Evolutionary conservation across 768 basidiomycete genomes (phyloP).

Genomic region (Suillus hirtellus): DNA sequence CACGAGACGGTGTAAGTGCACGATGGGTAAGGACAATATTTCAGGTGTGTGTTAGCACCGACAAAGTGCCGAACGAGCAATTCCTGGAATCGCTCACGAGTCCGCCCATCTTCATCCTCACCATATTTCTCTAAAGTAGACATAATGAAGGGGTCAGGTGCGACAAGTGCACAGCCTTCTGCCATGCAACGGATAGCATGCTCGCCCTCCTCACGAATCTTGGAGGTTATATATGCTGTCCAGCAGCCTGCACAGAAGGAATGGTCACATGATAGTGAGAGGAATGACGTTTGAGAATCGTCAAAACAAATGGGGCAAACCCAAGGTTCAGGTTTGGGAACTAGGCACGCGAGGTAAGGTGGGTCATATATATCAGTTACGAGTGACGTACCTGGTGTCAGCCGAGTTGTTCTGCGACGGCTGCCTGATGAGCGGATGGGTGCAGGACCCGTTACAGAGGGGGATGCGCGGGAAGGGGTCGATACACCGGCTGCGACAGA

Average conservation of each 20-base stretch:
- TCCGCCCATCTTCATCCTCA: slow-evolving; percentile 44
- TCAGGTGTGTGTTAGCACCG: slow-evolving; percentile 73
- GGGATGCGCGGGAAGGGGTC: slow-evolving; percentile 28
- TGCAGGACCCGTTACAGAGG: slow-evolving; percentile 27
- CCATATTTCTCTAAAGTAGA: slow-evolving; percentile 43
- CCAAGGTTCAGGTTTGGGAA: slow-evolving; percentile 52
- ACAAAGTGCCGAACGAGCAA: slow-evolving; percentile 91
- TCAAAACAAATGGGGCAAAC: slow-evolving; percentile 95
- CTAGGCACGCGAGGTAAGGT: slow-evolving; percentile 15
- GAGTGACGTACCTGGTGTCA: slow-evolving; percentile 24
- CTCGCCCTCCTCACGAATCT: slow-evolving; percentile 83
- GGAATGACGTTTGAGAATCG: slow-evolving; percentile 66
- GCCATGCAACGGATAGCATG: slow-evolving; percentile 77
- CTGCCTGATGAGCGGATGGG: slow-evolving; percentile 35
- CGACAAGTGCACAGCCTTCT: slow-evolving; percentile 67
- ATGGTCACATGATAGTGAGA: slow-evolving; percentile 82
- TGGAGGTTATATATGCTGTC: slow-evolving; percentile 74
- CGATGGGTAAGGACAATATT: slow-evolving; percentile 94
- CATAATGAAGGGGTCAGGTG: slow-evolving; percentile 62
- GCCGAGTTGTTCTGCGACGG: slow-evolving; percentile 33
- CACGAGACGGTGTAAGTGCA: slow-evolving; percentile 96
- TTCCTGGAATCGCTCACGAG: slow-evolving; percentile 76
- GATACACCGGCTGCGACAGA: slow-evolving; percentile 75
- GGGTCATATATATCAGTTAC: slow-evolving; percentile 6
- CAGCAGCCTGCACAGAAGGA: slow-evolving; percentile 84